These are phyloP conservation scores for Teratosphaeria epicoccoides DNA, from an alignment of 2,329 filamentous ascomycete species.

Conservation along the genomic window DNA sequence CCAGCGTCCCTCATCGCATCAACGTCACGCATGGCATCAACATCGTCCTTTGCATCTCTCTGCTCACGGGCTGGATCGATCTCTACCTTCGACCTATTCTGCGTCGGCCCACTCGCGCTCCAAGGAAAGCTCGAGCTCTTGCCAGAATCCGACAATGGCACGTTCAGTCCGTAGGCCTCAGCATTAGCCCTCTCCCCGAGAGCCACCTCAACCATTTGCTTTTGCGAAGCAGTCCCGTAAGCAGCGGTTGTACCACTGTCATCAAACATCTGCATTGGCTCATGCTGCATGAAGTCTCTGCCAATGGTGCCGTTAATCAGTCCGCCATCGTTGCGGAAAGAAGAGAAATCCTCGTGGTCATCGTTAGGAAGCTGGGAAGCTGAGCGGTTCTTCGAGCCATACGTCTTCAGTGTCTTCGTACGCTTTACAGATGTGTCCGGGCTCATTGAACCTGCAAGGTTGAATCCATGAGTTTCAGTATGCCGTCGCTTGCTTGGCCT, in stretches of 20 bases:
- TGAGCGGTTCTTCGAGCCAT: slow-evolving; percentile 3
- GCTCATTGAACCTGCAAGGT: slow-evolving; percentile 2
- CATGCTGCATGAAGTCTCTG: slow-evolving; percentile 28
- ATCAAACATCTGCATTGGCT: slow-evolving; percentile 31
- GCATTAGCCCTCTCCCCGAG: slow-evolving; percentile 4
- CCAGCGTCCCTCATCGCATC: not conserved
- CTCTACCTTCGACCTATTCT: not conserved
- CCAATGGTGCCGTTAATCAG: slow-evolving; percentile 7
- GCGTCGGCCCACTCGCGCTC: slow-evolving; percentile 13
- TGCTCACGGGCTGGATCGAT: too few relatives aligned
- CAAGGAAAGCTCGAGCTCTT: slow-evolving; percentile 19
- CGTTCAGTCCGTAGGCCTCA: slow-evolving; percentile 1
- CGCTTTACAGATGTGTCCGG: slow-evolving; percentile 12
- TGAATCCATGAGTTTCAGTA: slow-evolving; percentile 2
- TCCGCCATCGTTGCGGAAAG: slow-evolving; percentile 8
- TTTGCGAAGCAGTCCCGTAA: slow-evolving; percentile 32
- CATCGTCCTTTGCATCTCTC: not conserved
- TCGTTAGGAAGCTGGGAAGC: slow-evolving; percentile 1
- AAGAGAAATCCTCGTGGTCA: slow-evolving; percentile 5
- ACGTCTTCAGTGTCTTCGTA: slow-evolving; percentile 15
- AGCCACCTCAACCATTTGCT: slow-evolving; percentile 29
- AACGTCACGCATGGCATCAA: not conserved
- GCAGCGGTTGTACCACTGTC: slow-evolving; percentile 33
- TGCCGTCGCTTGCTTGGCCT: slow-evolving; percentile 13
- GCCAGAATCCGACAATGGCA: slow-evolving; percentile 4